Base-by-base conservation (phyloP, 768 basidiomycete species). In the Boletus reticulatus region DNA sequence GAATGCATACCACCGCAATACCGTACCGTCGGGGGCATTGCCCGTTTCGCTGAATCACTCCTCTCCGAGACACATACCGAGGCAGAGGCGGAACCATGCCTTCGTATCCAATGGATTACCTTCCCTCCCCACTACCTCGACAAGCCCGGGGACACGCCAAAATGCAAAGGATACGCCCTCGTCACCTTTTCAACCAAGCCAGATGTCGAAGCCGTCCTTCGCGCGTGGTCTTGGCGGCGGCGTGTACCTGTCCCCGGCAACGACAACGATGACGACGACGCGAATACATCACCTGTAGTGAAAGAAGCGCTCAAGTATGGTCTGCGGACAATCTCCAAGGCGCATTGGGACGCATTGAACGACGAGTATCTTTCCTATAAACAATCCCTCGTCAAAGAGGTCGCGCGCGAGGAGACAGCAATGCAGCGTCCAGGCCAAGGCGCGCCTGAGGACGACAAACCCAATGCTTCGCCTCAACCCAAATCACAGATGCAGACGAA, bases 101-200 rank as follows among this genome's bases (percentile, higher is more conserved):
- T 65, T 20, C 70, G 68, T 20, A 64, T 91, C 6, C 84, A 92
- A 64, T 59, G 67, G 37, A 74, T 93, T 41, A 57, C 70, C 2
- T 75, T 89, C 27, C 87, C 85, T 13, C 75, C 81, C 1, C 87
- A 91, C 61, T 80, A 85, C 65, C 78, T 80, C 46, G 88, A 89
- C 65, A 76, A 76, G 49, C 78, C 81, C 14, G 81, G 72, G 3
- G 77, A 79, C 24, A 60, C 71, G 14, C 82, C 86, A 3, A 80
- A 78, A 51, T 86, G 80, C 69, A 92, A 87, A 74, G 87, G 88
- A 2, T 92, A 92, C 58, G 88, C 89, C 0, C 79, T 93, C 29
- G 73, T 92, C 51, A 83, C 83, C 0, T 73, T 92, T 43, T 67
- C 74, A 3, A 54, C 69, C 6, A 36, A 65, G 1, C 67, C 72